A percentile compares a stretch with the other conserved stretches of the same genome.
Conservation (phyloP, 2,329 filamentous ascomycete species). For the Microcyclosporella mali region DNA sequence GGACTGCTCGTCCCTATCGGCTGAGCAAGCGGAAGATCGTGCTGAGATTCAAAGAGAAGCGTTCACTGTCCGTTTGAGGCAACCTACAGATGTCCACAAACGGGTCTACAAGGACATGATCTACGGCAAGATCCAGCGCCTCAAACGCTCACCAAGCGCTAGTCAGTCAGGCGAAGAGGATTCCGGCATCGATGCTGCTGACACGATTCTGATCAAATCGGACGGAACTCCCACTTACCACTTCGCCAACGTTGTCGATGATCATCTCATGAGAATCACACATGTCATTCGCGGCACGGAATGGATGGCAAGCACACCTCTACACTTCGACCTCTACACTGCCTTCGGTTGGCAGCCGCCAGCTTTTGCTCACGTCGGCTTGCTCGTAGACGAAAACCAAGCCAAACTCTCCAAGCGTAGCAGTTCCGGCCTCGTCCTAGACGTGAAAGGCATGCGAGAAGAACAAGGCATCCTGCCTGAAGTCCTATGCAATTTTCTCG, state of each 20-base stretch:
- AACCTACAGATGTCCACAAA: conserved; percentile 54
- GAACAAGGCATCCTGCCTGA: conserved; percentile 56
- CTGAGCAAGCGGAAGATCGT: conserved; percentile 62
- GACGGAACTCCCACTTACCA: conserved; percentile 95
- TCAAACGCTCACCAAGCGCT: conserved; percentile 26
- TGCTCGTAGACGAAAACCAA: conserved; percentile 43
- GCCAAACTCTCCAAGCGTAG: conserved; percentile 68
- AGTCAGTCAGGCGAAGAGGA: conserved; percentile 25
- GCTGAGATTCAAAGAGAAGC: conserved; percentile 58
- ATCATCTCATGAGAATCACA: conserved; percentile 90
- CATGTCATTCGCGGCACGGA: conserved; percentile 93
- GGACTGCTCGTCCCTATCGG: conserved; percentile 62
- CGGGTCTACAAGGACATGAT: conserved; percentile 66
- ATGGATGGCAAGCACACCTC: conserved; percentile 92
- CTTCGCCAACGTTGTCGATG: conserved; percentile 93
- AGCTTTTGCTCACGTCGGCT: conserved; percentile 44
- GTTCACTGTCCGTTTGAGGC: conserved; percentile 71
- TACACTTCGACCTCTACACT: conserved; percentile 54
- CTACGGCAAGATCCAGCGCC: conserved; percentile 58
- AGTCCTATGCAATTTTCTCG: conserved; percentile 71
- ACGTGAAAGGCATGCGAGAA: conserved; percentile 53
- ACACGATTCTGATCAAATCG: conserved; percentile 84
- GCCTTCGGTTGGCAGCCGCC: conserved; percentile 47
- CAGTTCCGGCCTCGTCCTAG: conserved; percentile 45
- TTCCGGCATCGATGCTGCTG: conserved; percentile 55